phyloP scores from a whole-genome alignment of 2,329 filamentous ascomycete species.

The Fusarium siculi region DNA sequence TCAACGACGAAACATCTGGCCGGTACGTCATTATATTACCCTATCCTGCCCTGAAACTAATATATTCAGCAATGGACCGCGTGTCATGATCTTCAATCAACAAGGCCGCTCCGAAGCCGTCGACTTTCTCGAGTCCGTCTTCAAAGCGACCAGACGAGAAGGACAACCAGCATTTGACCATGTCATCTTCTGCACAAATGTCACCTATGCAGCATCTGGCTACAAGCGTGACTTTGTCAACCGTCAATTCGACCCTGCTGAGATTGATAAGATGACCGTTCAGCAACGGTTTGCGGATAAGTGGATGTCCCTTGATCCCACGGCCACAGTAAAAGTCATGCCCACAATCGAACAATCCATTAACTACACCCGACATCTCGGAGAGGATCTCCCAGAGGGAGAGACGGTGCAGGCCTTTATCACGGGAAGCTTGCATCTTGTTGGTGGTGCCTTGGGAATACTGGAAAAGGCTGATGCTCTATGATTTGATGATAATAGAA shows the following conservation, averaged over 20 bases:
- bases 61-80: constrained; percentile 49
- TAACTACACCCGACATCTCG: constrained; percentile 55
- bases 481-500: constrained; percentile 34
- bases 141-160: constrained; percentile 48
- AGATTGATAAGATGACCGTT: constrained; percentile 62
- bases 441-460: constrained; percentile 64
- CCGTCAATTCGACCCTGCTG: constrained; percentile 61
- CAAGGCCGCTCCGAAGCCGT: constrained; percentile 66
- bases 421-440: constrained; percentile 72
- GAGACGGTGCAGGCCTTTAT: constrained; percentile 61
- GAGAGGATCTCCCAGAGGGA: constrained; percentile 43
- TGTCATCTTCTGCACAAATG: constrained; percentile 86
- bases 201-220: constrained; percentile 61
- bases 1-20: constrained; percentile 63
- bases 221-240: constrained; percentile 70
- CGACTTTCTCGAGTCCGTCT: constrained; percentile 62
- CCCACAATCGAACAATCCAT: constrained; percentile 68
- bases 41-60: not conserved
- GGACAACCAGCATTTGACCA: constrained; percentile 68
- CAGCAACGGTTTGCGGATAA: constrained; percentile 64
- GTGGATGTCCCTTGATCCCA: constrained; percentile 61
- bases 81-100: constrained; percentile 89
- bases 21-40: constrained; percentile 40
- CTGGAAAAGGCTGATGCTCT: constrained; percentile 59
- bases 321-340: constrained; percentile 57